Evolutionary conservation across 192 early-diverging fungal genomes (phyloP).

Genomic region (Bifiguratus adelaidae): DNA sequence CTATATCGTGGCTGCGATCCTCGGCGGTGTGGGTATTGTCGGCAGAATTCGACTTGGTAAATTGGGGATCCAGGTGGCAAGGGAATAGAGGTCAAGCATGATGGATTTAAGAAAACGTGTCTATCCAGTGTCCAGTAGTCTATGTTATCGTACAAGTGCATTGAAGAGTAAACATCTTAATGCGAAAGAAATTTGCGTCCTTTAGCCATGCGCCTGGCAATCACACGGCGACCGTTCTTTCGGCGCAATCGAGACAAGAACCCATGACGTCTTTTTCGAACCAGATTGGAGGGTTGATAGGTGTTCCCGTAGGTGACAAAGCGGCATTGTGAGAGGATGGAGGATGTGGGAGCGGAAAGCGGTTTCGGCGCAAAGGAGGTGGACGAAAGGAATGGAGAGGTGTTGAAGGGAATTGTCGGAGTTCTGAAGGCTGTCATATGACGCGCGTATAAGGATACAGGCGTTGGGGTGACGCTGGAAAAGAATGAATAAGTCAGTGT

Average conservation of each 20-base stretch:
- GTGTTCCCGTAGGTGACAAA: conserved; percentile 80
- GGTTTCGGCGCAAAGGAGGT: neutral
- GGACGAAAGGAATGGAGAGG: neutral
- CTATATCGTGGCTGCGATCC: too few species aligned
- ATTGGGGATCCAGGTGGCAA: too few species aligned
- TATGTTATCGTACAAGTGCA: too few species aligned
- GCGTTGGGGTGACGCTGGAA: too few species aligned
- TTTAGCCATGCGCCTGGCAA: conserved; percentile 71
- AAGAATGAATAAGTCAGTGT: too few species aligned
- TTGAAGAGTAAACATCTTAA: too few species aligned
- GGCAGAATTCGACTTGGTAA: too few species aligned
- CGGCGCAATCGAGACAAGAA: conserved; percentile 77
- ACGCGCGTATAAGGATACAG: too few species aligned
- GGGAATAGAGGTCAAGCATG: too few species aligned
- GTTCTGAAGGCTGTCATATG: neutral
- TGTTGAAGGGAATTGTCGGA: neutral
- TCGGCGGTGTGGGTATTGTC: too few species aligned
- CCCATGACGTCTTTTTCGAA: conserved; percentile 86
- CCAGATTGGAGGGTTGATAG: conserved; percentile 86
- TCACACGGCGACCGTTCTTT: conserved; percentile 64
- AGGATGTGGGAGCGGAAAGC: neutral
- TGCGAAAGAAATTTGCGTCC: conserved; percentile 82
- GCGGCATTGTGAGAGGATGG: conserved; percentile 43
- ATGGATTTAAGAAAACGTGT: too few species aligned
- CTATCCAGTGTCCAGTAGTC: too few species aligned